phyloP scores from a whole-genome alignment of 176 grass and related monocot genomes.

The Zoysia japonica region DNA sequence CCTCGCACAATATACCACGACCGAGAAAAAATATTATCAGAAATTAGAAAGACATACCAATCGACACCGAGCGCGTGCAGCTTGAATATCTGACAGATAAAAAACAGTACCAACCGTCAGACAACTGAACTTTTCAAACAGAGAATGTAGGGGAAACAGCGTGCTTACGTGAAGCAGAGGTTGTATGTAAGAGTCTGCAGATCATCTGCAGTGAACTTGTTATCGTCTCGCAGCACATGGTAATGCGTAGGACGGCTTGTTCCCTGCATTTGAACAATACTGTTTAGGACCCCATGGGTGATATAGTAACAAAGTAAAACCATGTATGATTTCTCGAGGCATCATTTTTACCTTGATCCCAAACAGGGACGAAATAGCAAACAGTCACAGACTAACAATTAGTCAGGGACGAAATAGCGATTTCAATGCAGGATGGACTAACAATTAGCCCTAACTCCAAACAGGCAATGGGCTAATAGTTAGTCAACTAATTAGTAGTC shows the following conservation, averaged over 20 bases:
- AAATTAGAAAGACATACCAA: constrained; percentile 50
- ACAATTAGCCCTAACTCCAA: no score
- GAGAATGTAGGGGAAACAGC: constrained; percentile 10
- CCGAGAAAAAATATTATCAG: not conserved
- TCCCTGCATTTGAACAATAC: constrained; percentile 39
- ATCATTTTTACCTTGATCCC: constrained; percentile 60
- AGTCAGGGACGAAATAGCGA: no score
- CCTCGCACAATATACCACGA: not conserved
- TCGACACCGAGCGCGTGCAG: constrained; percentile 78
- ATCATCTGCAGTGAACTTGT: constrained; percentile 64
- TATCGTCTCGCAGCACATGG: constrained; percentile 76
- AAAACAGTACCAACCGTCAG: not conserved
- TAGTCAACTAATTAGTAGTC: no score
- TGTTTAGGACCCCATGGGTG: not conserved
- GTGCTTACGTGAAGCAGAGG: constrained; percentile 70
- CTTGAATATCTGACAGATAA: constrained; percentile 56
- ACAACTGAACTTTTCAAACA: not conserved
- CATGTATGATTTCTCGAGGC: not conserved
- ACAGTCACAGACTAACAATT: no score
- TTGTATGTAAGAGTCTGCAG: constrained; percentile 72
- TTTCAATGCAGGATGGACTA: no score
- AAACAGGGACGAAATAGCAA: not conserved
- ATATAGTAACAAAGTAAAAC: not conserved
- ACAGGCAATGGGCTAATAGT: no score
- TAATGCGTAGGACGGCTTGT: constrained; percentile 77